Conservation (phyloP, 352 stramenopile genomes). For the Globisporangium heterothallicum region DNA sequence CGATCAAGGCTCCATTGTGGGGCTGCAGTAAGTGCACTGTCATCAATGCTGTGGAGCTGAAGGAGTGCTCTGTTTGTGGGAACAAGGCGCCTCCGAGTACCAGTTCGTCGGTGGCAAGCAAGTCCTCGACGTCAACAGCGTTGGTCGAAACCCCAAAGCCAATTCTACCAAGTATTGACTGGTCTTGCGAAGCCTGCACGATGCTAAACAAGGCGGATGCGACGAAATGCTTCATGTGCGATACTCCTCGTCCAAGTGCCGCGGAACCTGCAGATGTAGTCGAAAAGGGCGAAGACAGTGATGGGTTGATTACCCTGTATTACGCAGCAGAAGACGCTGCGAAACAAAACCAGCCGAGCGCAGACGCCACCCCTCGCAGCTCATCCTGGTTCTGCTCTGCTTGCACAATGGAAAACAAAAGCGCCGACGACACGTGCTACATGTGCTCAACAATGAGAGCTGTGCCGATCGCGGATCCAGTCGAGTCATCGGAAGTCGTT, state of each 20-base stretch:
- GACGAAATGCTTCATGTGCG: constrained; percentile 74
- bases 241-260: constrained; percentile 34
- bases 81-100: constrained; percentile 24
- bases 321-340: constrained; percentile 48
- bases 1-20: constrained; percentile 52
- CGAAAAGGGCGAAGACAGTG: constrained; percentile 21
- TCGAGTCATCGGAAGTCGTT: constrained; percentile 26
- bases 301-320: constrained; percentile 66
- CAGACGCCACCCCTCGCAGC: constrained; percentile 9
- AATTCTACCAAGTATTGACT: constrained; percentile 26
- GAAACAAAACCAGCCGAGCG: constrained; percentile 20
- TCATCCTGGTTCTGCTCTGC: constrained; percentile 48
- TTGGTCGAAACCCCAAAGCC: constrained; percentile 25
- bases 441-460: constrained; percentile 59
- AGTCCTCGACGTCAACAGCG: constrained; percentile 37
- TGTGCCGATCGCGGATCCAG: constrained; percentile 33
- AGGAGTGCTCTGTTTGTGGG: constrained; percentile 64
- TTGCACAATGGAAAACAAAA: constrained; percentile 81
- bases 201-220: constrained; percentile 56
- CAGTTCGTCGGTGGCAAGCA: constrained; percentile 15
- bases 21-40: constrained; percentile 81
- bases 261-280: constrained; percentile 5
- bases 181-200: constrained; percentile 73
- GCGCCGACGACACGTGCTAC: constrained; percentile 44
- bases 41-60: constrained; percentile 52